phyloP scores from a whole-genome alignment of 2,329 filamentous ascomycete genomes.

The Pyrenochaeta sp. region DNA sequence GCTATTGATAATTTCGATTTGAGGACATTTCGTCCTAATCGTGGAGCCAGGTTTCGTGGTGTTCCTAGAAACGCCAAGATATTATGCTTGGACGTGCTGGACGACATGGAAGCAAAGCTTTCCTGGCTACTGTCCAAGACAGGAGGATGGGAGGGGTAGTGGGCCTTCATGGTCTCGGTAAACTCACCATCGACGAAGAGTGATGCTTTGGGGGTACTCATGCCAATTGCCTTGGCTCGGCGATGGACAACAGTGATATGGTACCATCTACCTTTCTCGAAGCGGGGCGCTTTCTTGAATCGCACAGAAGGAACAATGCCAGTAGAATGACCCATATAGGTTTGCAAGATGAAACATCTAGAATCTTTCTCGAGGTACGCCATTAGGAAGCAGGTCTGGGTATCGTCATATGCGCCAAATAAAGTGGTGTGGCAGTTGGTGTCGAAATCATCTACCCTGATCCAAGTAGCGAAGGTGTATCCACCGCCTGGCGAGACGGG shows the following conservation, averaged over 20 bases:
- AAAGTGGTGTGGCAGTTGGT: constrained; percentile 86
- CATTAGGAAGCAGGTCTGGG: constrained; percentile 91
- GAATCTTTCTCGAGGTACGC: constrained; percentile 94
- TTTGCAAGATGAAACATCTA: constrained; percentile 93
- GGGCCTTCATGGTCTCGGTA: constrained; percentile 86
- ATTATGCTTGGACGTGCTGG: constrained; percentile 64
- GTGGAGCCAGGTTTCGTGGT: constrained; percentile 82
- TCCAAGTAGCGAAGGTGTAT: constrained; percentile 91
- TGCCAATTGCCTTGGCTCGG: constrained; percentile 69
- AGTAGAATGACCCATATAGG: constrained; percentile 79
- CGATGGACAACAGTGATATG: constrained; percentile 90
- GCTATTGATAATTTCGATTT: constrained; percentile 87
- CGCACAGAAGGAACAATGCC: constrained; percentile 81
- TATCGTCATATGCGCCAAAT: constrained; percentile 92
- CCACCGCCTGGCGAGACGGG: constrained; percentile 75
- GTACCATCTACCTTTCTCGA: constrained; percentile 84
- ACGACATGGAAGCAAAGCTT: constrained; percentile 74
- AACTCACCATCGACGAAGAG: constrained; percentile 95
- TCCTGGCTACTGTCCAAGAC: constrained; percentile 68
- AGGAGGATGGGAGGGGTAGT: constrained; percentile 81
- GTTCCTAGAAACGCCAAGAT: constrained; percentile 95
- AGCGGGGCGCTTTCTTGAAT: constrained; percentile 86
- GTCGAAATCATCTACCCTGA: constrained; percentile 88
- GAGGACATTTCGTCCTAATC: constrained; percentile 75
- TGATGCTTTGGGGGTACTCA: constrained; percentile 79